Evolutionary conservation across 306 rosid species (phyloP), one percentile per base, ranked within the genome.

Genomic region (Prunus salicina): DNA sequence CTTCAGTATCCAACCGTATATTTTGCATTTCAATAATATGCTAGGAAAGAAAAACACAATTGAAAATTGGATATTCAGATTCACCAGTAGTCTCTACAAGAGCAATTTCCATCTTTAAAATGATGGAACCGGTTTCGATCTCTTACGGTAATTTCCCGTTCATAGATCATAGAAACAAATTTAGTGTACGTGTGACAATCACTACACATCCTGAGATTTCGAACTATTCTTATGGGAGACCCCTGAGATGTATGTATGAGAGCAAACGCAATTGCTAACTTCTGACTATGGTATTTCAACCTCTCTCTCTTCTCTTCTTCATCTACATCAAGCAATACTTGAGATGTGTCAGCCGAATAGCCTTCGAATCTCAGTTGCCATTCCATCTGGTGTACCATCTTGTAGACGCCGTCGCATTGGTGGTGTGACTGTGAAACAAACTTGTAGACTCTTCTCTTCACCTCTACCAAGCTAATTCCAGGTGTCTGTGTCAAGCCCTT

Each of bases 311-410:
- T 93, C 80, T 90, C 97, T 53, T 93, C 93, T 74, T 91, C 96
- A 68, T 89, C 90, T 30, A 84, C 93, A 79, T 91, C 86, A 57
- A 84, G 86, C 81, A 89, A 81, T 46, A 93, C 90, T 30, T 89
- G 96, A 20, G 96, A 84, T 45, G 91, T 93, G 72, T 90, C 96
- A 50, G 96, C 78, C 27, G 45, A 50, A 79, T 93, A 91, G 74
- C 96, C 96, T 81, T 93, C 96, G 18, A 93, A 93, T 79, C 89
- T 90, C 89, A 91, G 62, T 78, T 93, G 97, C 98, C 97, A 93
- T 84, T 93, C 97, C 96, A 93, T 93, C 82, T 93, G 97, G 87
- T 91, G 94, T 81, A 93, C 87, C 96, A 90, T 90, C 63, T 88
- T 86, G 5, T 88, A 78, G 47, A 91, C 71, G 47, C 67, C 72